phyloP scores from a whole-genome alignment of 2,329 filamentous ascomycete genomes.

The Cladophialophora bantiana region DNA sequence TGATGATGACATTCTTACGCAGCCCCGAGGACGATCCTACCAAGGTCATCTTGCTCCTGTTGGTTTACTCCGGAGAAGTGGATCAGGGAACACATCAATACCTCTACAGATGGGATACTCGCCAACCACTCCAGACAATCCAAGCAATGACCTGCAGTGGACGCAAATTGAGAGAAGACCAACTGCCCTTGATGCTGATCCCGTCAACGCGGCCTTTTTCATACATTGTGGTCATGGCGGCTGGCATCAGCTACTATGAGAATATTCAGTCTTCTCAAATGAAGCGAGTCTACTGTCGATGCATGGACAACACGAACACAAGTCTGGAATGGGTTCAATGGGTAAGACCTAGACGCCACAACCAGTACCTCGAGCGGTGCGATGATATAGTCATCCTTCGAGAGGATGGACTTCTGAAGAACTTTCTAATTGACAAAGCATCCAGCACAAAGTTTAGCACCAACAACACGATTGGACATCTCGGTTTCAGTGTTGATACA shows the following conservation, averaged over 20 bases:
- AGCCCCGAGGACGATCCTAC: constrained; percentile 70
- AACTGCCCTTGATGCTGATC: constrained; percentile 73
- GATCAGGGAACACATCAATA: constrained; percentile 52
- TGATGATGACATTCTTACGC: constrained; percentile 85
- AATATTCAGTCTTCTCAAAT: constrained; percentile 46
- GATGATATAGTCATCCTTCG: constrained; percentile 87
- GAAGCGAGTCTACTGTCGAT: constrained; percentile 35
- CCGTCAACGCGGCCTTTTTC: constrained; percentile 74
- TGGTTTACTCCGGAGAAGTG: constrained; percentile 55
- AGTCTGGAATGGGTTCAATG: constrained; percentile 74
- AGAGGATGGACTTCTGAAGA: constrained; percentile 83
- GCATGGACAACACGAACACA: constrained; percentile 42
- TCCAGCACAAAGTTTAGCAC: constrained; percentile 59
- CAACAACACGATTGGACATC: constrained; percentile 62
- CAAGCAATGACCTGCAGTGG: constrained; percentile 40
- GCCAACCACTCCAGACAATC: constrained; percentile 34
- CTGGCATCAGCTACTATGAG: constrained; percentile 59
- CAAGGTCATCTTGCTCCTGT: constrained; percentile 77
- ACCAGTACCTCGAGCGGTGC: constrained; percentile 65
- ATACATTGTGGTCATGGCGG: constrained; percentile 72
- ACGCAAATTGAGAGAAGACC: constrained; percentile 47
- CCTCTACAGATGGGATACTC: constrained; percentile 63
- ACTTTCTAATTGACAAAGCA: constrained; percentile 68
- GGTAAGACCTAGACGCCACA: constrained; percentile 76
- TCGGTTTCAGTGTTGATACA: constrained; percentile 72